Evolutionary conservation across 2,329 filamentous ascomycete genomes (phyloP), one percentile per base, ranked within the genome.

Genomic region (Exophiala viscosa): DNA sequence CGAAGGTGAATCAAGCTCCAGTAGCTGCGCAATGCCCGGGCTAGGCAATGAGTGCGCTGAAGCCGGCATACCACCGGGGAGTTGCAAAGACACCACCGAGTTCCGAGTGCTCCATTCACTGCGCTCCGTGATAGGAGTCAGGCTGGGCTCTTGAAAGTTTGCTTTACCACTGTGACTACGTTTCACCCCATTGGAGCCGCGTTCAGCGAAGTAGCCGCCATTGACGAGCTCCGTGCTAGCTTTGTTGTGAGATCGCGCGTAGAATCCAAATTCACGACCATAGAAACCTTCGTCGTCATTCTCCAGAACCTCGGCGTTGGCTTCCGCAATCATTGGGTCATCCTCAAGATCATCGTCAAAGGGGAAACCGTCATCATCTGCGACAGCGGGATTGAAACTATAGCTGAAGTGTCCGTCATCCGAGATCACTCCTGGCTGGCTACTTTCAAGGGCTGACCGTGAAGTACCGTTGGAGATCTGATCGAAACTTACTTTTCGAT

Each of bases 251-350:
- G 71, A 68, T 14, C 72, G 70, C 18, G 91, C 90, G 68, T 96
- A 99, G 69, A 99, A 99, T 0, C 90, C 91, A 65, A 99, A 99
- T 67, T 99, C 93, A 61, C 90, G 86, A 0, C 93, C 93, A 65
- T 99, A 99, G 74, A 93, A 95, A 0, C 90, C 92, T 59, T 96
- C 92, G 5, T 86, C 86, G 65, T 99, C 93, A 61, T 90, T 91
- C 41, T 93, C 92, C 6, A 99, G 77, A 1, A 88, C 93, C 67
- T 93, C 91, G 0, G 92, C 91, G 62, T 99, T 99, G 4, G 93
- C 93, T 52, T 90, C 93, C 0, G 91, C 92, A 55, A 99, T 95
- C 62, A 97, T 93, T 31, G 85, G 84, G 62, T 96, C 91, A 60
- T 97, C 90, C 54, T 89, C 88, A 45, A 88, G 78, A 40, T 85